These are phyloP conservation scores for Ilex asprella DNA, from an alignment of 257 asterid species.

Conservation along the genomic window DNA sequence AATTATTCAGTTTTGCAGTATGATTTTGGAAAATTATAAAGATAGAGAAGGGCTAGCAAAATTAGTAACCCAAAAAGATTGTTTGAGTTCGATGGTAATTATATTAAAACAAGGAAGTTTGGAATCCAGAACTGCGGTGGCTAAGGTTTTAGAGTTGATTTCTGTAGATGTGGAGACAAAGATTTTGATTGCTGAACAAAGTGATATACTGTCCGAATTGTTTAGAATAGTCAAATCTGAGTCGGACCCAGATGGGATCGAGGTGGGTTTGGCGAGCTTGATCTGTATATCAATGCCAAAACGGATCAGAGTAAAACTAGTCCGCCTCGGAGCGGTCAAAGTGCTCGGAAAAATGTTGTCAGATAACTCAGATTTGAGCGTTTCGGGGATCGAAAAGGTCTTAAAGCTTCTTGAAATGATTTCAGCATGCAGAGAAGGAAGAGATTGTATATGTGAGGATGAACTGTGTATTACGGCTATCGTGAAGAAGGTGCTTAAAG, in stretches of 20 bases:
- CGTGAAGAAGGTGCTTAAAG: conserved; percentile 57
- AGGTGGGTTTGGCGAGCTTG: conserved; percentile 35
- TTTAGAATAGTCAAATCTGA: conserved; percentile 24
- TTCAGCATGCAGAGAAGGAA: conserved; percentile 62
- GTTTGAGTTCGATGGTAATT: conserved; percentile 15
- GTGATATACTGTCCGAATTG: conserved; percentile 35
- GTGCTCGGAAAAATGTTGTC: conserved; percentile 35
- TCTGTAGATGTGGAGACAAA: conserved; percentile 13
- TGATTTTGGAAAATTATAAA: not conserved
- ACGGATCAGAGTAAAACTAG: conserved; percentile 35
- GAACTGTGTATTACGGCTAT: conserved; percentile 39
- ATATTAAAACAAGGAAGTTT: conserved; percentile 30
- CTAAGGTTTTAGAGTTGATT: conserved; percentile 32
- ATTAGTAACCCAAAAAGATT: conserved; percentile 8
- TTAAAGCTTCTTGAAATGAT: conserved; percentile 45
- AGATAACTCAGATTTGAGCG: conserved; percentile 33
- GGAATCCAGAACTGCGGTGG: conserved; percentile 30
- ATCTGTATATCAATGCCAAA: conserved; percentile 27
- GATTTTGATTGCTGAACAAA: conserved; percentile 29
- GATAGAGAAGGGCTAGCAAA: not conserved
- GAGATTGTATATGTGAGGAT: conserved; percentile 41
- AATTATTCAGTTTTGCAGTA: conserved; percentile 25
- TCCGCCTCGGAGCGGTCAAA: conserved; percentile 45
- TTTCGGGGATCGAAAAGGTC: conserved; percentile 35
- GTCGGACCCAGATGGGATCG: conserved; percentile 30